These are phyloP conservation scores for Tetradesmus obliquus DNA, from an alignment of 139 green algal species.

Conservation along the genomic window DNA sequence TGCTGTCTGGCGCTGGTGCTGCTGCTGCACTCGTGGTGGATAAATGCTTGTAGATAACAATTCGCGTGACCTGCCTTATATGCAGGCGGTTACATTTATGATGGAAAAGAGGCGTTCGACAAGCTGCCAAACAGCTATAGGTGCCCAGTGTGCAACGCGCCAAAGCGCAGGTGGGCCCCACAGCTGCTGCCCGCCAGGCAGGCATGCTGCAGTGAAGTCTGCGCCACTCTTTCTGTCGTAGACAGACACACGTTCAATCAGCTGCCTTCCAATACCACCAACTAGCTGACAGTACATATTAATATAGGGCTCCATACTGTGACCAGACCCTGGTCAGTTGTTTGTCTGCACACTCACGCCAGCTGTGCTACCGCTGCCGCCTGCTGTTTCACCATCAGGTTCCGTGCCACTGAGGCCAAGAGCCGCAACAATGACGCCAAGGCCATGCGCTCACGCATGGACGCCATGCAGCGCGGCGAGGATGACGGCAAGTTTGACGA, in stretches of 20 bases:
- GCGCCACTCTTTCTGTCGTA: background rate
- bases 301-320: too few relatives aligned
- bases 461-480: constrained; percentile 9
- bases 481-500: constrained; percentile 42
- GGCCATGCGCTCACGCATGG: constrained; percentile 27
- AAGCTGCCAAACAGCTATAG: constrained; percentile 42
- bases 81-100: constrained; percentile 42
- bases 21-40: background rate
- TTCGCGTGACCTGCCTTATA: background rate
- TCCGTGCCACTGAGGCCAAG: constrained; percentile 31
- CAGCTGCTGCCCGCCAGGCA: background rate
- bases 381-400: constrained; percentile 8
- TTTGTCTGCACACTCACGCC: background rate
- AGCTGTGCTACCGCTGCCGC: background rate
- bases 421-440: constrained; percentile 35
- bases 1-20: background rate
- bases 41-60: background rate
- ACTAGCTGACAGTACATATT: too few relatives aligned
- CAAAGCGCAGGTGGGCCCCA: constrained; percentile 30
- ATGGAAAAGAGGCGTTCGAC: constrained; percentile 28
- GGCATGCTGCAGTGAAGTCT: background rate
- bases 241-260: background rate
- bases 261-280: background rate
- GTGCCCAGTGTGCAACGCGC: constrained; percentile 42
- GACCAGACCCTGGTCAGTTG: too few relatives aligned